These are phyloP conservation scores for Mucor saturninus DNA, from an alignment of 371 early-diverging fungal genomes.

Conservation along the genomic window DNA sequence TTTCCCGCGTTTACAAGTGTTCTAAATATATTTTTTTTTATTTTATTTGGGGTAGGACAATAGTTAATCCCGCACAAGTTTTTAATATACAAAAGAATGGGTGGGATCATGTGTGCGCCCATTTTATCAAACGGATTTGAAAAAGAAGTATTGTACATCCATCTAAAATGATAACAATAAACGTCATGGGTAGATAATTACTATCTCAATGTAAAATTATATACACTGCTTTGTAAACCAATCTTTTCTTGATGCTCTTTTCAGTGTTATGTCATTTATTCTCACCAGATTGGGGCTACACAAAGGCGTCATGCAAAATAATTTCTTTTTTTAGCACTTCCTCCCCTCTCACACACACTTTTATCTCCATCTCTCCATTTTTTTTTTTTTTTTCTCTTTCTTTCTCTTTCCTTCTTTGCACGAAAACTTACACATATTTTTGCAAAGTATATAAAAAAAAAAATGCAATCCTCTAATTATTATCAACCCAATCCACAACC, in stretches of 20 bases:
- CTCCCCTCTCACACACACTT: neutral
- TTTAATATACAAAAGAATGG: no score
- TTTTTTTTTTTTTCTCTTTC: neutral
- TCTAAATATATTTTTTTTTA: no score
- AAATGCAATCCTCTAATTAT: slow-evolving; percentile 19
- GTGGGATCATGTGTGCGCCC: no score
- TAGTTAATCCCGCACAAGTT: no score
- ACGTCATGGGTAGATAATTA: no score
- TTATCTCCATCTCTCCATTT: slow-evolving; percentile 2
- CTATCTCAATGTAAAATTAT: no score
- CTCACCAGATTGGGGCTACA: slow-evolving; percentile 17
- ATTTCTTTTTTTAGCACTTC: slow-evolving; percentile 7
- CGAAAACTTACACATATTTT: neutral
- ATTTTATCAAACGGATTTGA: no score
- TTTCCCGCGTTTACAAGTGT: no score
- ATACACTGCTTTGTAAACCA: no score
- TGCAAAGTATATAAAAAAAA: neutral
- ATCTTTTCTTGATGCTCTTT: neutral
- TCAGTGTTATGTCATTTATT: slow-evolving; percentile 13
- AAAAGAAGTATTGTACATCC: no score
- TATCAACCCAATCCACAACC: slow-evolving; percentile 17
- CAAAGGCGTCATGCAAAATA: slow-evolving; percentile 25
- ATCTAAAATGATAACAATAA: no score
- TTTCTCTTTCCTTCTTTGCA: slow-evolving; percentile 4
- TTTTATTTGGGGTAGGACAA: no score